These are phyloP conservation scores for Hymenoscyphus infarciens DNA, from an alignment of 2,329 filamentous ascomycete species.

Conservation along the genomic window DNA sequence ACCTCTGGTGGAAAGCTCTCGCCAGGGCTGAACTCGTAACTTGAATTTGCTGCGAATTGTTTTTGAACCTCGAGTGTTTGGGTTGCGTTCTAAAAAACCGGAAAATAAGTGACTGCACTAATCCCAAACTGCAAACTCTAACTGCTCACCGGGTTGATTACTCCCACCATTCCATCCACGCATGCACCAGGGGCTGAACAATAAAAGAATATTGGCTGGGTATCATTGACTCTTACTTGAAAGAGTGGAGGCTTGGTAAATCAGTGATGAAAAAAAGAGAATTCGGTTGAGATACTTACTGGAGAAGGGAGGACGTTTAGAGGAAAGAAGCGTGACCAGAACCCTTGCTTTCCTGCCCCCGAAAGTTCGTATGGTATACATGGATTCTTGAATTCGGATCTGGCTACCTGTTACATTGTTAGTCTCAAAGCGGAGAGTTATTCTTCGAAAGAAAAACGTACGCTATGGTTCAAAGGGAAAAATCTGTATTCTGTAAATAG, in stretches of 20 bases:
- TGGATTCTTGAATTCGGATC: conserved; percentile 52
- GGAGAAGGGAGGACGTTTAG: conserved; percentile 42
- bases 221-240: conserved; percentile 53
- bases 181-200: conserved; percentile 67
- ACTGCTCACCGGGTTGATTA: conserved; percentile 61
- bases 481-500: conserved; percentile 49
- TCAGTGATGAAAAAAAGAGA: conserved; percentile 4
- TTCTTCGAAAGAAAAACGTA: background rate
- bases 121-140: background rate
- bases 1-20: conserved; percentile 25
- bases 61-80: conserved; percentile 26
- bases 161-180: conserved; percentile 69
- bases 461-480: conserved; percentile 54
- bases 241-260: conserved; percentile 38
- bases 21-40: conserved; percentile 24
- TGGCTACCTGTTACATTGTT: conserved; percentile 47
- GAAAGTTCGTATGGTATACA: conserved; percentile 60
- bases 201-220: conserved; percentile 65
- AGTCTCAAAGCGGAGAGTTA: background rate
- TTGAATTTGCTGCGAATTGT: conserved; percentile 23
- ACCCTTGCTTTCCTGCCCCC: conserved; percentile 42
- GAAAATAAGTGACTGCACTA: background rate
- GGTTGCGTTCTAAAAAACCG: conserved; percentile 21
- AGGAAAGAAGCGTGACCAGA: conserved; percentile 34
- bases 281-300: conserved; percentile 35